Conservation (phyloP, 768 basidiomycete species). For the Termitomyces bulborhizus region DNA sequence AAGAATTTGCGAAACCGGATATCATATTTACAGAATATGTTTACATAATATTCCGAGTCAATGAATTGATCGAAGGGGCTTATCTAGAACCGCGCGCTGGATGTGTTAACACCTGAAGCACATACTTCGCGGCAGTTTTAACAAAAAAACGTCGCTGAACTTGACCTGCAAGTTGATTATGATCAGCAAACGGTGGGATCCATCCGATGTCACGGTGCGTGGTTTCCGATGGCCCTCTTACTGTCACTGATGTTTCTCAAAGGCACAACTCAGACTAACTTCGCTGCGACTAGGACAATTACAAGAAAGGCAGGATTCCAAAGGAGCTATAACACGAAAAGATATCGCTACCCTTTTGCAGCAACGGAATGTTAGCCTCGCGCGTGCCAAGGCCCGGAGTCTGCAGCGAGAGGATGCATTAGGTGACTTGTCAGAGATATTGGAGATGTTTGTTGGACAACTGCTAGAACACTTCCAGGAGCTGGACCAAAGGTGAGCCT, state of each 20-base stretch:
- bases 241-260: slow-evolving; percentile 7
- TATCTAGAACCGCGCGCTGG: background rate
- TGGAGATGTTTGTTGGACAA: slow-evolving; percentile 64
- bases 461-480: slow-evolving; percentile 54
- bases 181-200: slow-evolving; percentile 24
- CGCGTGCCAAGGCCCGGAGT: slow-evolving; percentile 68
- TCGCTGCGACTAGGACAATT: slow-evolving; percentile 63
- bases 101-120: background rate
- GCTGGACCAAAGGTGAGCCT: slow-evolving; percentile 42
- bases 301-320: slow-evolving; percentile 64
- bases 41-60: no score
- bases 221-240: background rate
- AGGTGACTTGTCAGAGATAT: slow-evolving; percentile 54
- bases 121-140: background rate
- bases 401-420: slow-evolving; percentile 56
- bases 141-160: no score
- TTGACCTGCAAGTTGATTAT: background rate
- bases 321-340: slow-evolving; percentile 52
- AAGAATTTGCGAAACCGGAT: background rate
- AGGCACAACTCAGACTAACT: slow-evolving; percentile 61
- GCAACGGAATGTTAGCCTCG: slow-evolving; percentile 54
- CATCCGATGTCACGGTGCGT: slow-evolving; percentile 30
- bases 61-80: background rate
- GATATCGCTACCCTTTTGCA: slow-evolving; percentile 65
- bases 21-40: no score